Evolutionary conservation across 1,284 basidiomycete genomes (phyloP), one percentile per base, ranked within the genome.

Genomic region (Ceratobasidium sp.): DNA sequence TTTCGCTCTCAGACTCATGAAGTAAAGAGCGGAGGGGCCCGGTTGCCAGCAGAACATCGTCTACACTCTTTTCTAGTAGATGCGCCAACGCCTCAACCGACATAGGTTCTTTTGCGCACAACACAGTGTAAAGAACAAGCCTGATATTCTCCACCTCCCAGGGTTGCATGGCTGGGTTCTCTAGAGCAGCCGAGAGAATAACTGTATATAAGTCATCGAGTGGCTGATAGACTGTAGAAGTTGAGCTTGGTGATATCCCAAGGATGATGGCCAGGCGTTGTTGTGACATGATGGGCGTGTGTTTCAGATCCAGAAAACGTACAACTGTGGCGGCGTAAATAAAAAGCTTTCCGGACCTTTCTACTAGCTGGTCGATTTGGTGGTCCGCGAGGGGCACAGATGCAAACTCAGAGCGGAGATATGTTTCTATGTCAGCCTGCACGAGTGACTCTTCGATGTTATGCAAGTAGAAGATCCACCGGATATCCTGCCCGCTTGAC

Each of bases 361-460:
- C 59, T 15, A 65, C 70, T 7, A 78, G 62, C 9, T 56, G 23
- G 15, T 52, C 28, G 4, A 67, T 44, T n/a, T 78, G 74, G 23
- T 38, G 26, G 42, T 52, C 62, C 20, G 59, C 50, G 10, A 48
- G 38, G 23, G 69, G 26, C 12, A 73, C 65, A 9, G 42, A 26
- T 20, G 23, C 50, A 9, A 78, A 59, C 57, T 33, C 28, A 28
- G 64, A n/a, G 28, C 54, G 33, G 13, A 78, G 61, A 44, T 78
- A 78, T 26, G 66, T 61, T 28, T 67, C 52, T 23, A 78, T 78
- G 64, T 78, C 77, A 12, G 42, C 62, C 23, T 66, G 50, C 17
- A 76, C 75, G 20, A 78, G 46, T 20, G 77, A 78, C 28, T 26
- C 26, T 42, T 78, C 77, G 38, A 78, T 64, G 48, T 78, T 33